These are phyloP conservation scores for Cudoniella acicularis DNA, from an alignment of 495 filamentous ascomycete species.

Conservation along the genomic window DNA sequence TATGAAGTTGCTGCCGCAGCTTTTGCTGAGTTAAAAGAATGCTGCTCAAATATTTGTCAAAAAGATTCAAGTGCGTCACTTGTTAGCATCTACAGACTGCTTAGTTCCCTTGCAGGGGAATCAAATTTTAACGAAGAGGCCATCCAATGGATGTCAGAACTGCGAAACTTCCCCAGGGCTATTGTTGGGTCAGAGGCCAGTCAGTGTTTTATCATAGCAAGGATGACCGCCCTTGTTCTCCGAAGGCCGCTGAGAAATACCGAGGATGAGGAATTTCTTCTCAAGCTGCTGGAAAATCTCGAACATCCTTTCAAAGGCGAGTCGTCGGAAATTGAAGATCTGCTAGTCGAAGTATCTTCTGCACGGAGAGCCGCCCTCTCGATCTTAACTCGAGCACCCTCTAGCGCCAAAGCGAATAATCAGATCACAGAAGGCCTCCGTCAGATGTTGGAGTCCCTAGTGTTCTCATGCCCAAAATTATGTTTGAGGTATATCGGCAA, in stretches of 20 bases:
- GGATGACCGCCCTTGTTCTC: slow-evolving; percentile 41
- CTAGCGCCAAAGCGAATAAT: not conserved
- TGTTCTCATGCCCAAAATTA: slow-evolving; percentile 50
- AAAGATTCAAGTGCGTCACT: slow-evolving; percentile 5
- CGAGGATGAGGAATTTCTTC: slow-evolving; percentile 35
- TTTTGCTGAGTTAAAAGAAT: slow-evolving; percentile 12
- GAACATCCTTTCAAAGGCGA: slow-evolving; percentile 61
- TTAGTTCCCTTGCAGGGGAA: slow-evolving; percentile 41
- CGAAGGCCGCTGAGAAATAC: slow-evolving; percentile 29
- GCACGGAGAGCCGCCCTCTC: slow-evolving; percentile 58
- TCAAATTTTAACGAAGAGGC: slow-evolving; percentile 40
- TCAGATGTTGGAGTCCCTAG: slow-evolving; percentile 41
- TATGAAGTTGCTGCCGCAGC: slow-evolving; percentile 7
- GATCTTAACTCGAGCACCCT: slow-evolving; percentile 34
- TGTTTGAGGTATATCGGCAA: slow-evolving; percentile 53
- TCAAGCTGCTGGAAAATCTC: slow-evolving; percentile 48
- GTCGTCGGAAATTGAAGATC: slow-evolving; percentile 61
- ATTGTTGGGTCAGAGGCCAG: slow-evolving; percentile 38
- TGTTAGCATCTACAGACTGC: slow-evolving; percentile 25
- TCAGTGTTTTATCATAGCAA: slow-evolving; percentile 38
- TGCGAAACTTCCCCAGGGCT: slow-evolving; percentile 26
- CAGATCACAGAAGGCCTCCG: slow-evolving; percentile 10
- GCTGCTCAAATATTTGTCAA: slow-evolving; percentile 3
- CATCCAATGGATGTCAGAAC: slow-evolving; percentile 42
- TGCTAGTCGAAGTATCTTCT: slow-evolving; percentile 59